A percentile compares a stretch with the other conserved stretches of the same genome.
These are phyloP conservation scores for Trichoderma lentiforme DNA, from an alignment of 2,329 filamentous ascomycete genomes.

Conservation along the genomic window DNA sequence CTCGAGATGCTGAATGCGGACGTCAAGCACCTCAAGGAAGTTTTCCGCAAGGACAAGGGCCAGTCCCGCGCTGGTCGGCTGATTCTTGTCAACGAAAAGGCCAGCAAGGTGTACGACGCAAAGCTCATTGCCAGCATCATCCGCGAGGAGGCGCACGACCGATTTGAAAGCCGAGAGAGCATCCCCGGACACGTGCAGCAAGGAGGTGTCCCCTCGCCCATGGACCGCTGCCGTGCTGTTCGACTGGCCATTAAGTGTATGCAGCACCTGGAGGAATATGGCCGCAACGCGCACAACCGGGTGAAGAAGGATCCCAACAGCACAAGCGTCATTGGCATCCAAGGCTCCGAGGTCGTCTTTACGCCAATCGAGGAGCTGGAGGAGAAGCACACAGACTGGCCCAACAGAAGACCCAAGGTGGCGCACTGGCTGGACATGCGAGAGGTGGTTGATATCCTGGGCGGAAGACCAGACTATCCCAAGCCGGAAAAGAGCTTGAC, in stretches of 20 bases:
- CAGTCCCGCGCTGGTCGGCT: constrained; percentile 87
- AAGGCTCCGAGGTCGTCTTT: constrained; percentile 87
- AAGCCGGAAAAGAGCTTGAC: constrained; percentile 48
- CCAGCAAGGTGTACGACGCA: constrained; percentile 84
- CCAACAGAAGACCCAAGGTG: constrained; percentile 75
- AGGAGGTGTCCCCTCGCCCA: constrained; percentile 85
- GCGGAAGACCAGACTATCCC: constrained; percentile 61
- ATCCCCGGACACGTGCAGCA: constrained; percentile 95
- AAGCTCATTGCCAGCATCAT: constrained; percentile 96
- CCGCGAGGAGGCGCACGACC: constrained; percentile 83
- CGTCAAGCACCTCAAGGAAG: constrained; percentile 81
- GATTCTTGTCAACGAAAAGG: constrained; percentile 95
- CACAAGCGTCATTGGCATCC: constrained; percentile 83
- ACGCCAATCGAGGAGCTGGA: constrained; percentile 77
- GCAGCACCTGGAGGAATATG: constrained; percentile 80
- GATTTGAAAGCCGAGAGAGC: constrained; percentile 88
- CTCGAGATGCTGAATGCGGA: constrained; percentile 90
- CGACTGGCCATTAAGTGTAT: constrained; percentile 92
- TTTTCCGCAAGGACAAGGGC: constrained; percentile 81
- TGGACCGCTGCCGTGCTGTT: constrained; percentile 92
- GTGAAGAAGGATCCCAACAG: constrained; percentile 73
- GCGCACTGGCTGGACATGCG: constrained; percentile 85
- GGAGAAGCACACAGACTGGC: constrained; percentile 86
- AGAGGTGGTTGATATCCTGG: constrained; percentile 78
- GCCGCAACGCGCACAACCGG: constrained; percentile 60